Evolutionary conservation across 768 basidiomycete species (phyloP).

Genomic region (Strobilomyces dryophilus): DNA sequence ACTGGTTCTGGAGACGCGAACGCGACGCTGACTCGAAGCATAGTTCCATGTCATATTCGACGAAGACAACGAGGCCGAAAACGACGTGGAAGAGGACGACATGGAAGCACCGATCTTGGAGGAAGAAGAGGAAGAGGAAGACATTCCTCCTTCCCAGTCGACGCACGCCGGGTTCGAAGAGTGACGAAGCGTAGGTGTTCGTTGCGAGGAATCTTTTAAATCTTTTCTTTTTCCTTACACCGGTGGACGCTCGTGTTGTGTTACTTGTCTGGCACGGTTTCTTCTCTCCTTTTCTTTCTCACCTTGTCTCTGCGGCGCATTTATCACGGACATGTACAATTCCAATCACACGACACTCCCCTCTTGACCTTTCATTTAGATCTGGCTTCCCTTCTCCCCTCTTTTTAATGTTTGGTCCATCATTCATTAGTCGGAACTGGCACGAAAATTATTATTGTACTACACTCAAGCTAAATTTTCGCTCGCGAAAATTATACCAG

Average conservation of each 20-base stretch:
- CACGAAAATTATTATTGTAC: too few relatives aligned
- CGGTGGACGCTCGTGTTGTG: constrained; percentile 24
- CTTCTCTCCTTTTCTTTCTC: neutral
- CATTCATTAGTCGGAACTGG: constrained; percentile 2
- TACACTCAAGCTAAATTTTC: too few relatives aligned
- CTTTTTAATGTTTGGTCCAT: constrained; percentile 10
- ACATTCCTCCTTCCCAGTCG: constrained; percentile 25
- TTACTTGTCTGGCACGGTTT: constrained; percentile 11
- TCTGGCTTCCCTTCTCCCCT: neutral
- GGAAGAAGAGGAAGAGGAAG: constrained; percentile 46
- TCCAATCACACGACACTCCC: constrained; percentile 8
- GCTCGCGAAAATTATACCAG: too few relatives aligned
- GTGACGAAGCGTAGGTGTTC: constrained; percentile 10
- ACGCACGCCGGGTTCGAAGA: constrained; percentile 22
- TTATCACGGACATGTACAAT: constrained; percentile 34
- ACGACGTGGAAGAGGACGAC: constrained; percentile 60
- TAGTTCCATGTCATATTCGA: constrained; percentile 73
- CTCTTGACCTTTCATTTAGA: constrained; percentile 8
- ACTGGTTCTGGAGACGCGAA: neutral
- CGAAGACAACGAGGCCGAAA: constrained; percentile 53
- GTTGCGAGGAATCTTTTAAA: constrained; percentile 5
- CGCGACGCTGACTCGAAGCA: constrained; percentile 3
- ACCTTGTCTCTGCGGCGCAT: constrained; percentile 17
- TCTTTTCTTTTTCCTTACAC: constrained; percentile 13
- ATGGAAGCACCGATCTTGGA: constrained; percentile 64